phyloP scores from a whole-genome alignment of 257 asterid genomes.

The Perilla frutescens region DNA sequence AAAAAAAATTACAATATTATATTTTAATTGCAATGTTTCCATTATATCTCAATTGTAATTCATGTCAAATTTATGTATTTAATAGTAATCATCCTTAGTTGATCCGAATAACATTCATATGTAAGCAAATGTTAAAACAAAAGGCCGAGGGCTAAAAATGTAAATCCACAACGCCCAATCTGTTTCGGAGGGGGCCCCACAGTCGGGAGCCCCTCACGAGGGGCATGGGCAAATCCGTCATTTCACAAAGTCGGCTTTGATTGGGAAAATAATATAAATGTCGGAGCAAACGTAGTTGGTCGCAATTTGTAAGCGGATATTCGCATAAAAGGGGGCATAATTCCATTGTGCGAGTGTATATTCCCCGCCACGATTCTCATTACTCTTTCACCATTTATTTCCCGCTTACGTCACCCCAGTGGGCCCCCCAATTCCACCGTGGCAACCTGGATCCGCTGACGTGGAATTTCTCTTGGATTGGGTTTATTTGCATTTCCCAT shows the following conservation, averaged over 20 bases:
- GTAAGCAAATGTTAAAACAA: too few species aligned
- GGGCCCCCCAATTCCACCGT: conserved; percentile 34
- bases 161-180: too few species aligned
- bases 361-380: conserved; percentile 32
- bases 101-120: too few species aligned
- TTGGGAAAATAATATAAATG: background rate
- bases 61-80: too few species aligned
- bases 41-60: too few species aligned
- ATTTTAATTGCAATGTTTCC: too few species aligned
- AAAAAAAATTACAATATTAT: too few species aligned
- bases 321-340: conserved; percentile 42
- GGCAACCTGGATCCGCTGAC: conserved; percentile 32
- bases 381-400: background rate
- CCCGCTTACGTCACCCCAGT: background rate
- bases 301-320: conserved; percentile 19
- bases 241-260: background rate
- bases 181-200: too few species aligned
- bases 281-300: too few species aligned
- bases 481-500: background rate
- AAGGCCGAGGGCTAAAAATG: too few species aligned
- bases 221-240: conserved; percentile 5
- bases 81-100: too few species aligned
- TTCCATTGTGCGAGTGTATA: conserved; percentile 48
- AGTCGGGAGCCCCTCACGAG: too few species aligned
- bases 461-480: conserved; percentile 36